Evolutionary conservation across 148 eudicot species (phyloP).

Genomic region (Rheum nobile): DNA sequence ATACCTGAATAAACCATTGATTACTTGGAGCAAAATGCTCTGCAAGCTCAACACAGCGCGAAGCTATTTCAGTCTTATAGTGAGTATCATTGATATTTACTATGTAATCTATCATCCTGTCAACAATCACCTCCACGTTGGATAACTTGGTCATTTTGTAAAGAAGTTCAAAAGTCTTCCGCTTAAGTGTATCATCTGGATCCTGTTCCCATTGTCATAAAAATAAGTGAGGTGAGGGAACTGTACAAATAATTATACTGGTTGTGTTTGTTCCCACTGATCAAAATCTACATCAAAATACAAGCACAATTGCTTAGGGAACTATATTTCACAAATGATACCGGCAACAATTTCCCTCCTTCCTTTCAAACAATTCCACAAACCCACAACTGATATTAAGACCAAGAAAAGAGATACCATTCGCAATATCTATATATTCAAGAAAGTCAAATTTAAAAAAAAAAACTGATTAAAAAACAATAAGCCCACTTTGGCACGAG

Average conservation of each 20-base stretch:
- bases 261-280: background rate
- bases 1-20: slow-evolving; percentile 97
- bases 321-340: background rate
- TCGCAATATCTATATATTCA: background rate
- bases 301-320: background rate
- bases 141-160: slow-evolving; percentile 95
- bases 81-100: slow-evolving; percentile 84
- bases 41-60: slow-evolving; percentile 97
- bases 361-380: background rate
- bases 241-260: background rate
- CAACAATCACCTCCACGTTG: slow-evolving; percentile 95
- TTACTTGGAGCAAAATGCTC: slow-evolving; percentile 98
- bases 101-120: slow-evolving; percentile 94
- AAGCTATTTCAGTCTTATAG: slow-evolving; percentile 94
- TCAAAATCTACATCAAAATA: background rate
- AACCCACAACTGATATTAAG: background rate
- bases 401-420: background rate
- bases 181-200: slow-evolving; percentile 94
- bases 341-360: background rate
- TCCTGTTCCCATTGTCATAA: slow-evolving; percentile 38
- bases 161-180: slow-evolving; percentile 92
- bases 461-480: background rate
- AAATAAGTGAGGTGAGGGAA: background rate
- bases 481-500: background rate
- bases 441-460: too few relatives aligned